Base-by-base conservation (phyloP, 257 asterid species). In the Fraxinus pennsylvanica region DNA sequence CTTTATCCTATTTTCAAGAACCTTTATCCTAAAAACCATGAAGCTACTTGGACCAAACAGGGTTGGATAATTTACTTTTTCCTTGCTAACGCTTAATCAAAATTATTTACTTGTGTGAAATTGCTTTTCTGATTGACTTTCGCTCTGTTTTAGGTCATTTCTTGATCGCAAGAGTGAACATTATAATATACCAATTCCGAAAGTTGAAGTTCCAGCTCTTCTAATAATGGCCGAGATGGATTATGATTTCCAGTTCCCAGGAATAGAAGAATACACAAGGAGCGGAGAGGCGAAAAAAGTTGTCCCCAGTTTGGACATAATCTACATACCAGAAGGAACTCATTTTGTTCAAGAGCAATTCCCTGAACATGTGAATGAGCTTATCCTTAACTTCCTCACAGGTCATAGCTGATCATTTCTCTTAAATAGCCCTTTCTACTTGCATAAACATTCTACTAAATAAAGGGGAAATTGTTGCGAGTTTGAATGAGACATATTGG, bases 311-410 rank as follows among this genome's bases (percentile, higher is more conserved):
- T 75, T 78, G 59, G 89, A 85, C 86, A 85, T 81, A 1, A 80
- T 63, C 36, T 74, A 76, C 57, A 29, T 91, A 52, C 79, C 88
- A 0, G 94, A 88, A 87, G 96, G 94, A 45, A 83, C 82, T 74
- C 96, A 90, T 87, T 91, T 91, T 78, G 81, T 87, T 85, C 96
- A 89, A 78, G 96, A 89, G 72, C 96, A 89, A 71, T 79, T 88
- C 68, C 92, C 96, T 6, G 82, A 82, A 21, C 77, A 81, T 82
- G 91, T 91, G 32, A 92, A 91, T 78, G 59, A 85, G 84, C 80
- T 85, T 1, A 81, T 91, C 8, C 86, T 89, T 0, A 59, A 84
- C 69, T 90, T 92, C 80, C 88, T 90, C 74, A 79, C 66, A 68
- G 83, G 63, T 73, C 76, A 76, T 68, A n/a, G 12, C 36, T 68